phyloP scores from a whole-genome alignment of 2,329 filamentous ascomycete genomes.

The Cladosporium sp. region DNA sequence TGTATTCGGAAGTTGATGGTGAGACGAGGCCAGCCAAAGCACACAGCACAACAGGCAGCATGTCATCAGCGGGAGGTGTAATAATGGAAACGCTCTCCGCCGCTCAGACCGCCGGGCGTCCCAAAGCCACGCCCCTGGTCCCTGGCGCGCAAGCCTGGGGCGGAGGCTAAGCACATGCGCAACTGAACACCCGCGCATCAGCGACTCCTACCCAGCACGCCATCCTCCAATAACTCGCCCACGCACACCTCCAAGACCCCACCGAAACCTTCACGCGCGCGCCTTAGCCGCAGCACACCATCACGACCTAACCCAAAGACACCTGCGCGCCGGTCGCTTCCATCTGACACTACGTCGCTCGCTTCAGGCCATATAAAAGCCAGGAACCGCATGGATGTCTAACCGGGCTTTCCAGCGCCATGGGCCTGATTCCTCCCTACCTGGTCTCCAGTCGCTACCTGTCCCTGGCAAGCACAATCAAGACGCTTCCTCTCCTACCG shows the following conservation, averaged over 20 bases:
- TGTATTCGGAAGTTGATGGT: too few relatives aligned
- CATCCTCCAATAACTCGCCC: constrained; percentile 11
- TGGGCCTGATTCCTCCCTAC: constrained; percentile 13
- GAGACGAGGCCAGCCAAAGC: too few relatives aligned
- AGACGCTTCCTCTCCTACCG: constrained; percentile 18
- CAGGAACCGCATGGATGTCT: constrained; percentile 26
- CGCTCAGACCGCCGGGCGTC: neutral
- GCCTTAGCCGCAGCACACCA: constrained; percentile 1
- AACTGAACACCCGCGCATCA: neutral
- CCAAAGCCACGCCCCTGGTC: neutral
- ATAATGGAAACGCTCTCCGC: neutral
- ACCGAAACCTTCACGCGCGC: constrained; percentile 6
- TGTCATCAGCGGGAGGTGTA: too few relatives aligned
- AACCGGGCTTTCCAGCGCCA: constrained; percentile 15
- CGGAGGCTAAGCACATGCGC: neutral
- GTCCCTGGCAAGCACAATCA: constrained; percentile 3
- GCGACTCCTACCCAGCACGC: neutral
- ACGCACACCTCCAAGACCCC: neutral
- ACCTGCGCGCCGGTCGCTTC: neutral
- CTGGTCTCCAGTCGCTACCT: constrained; percentile 9
- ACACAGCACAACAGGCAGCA: too few relatives aligned
- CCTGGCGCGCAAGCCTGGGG: neutral
- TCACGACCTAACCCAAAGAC: constrained; percentile 1
- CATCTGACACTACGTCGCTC: constrained; percentile 7
- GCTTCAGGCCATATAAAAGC: neutral